Base-by-base conservation (phyloP, 2,329 filamentous ascomycete species). In the Paecilomyces formosus region DNA sequence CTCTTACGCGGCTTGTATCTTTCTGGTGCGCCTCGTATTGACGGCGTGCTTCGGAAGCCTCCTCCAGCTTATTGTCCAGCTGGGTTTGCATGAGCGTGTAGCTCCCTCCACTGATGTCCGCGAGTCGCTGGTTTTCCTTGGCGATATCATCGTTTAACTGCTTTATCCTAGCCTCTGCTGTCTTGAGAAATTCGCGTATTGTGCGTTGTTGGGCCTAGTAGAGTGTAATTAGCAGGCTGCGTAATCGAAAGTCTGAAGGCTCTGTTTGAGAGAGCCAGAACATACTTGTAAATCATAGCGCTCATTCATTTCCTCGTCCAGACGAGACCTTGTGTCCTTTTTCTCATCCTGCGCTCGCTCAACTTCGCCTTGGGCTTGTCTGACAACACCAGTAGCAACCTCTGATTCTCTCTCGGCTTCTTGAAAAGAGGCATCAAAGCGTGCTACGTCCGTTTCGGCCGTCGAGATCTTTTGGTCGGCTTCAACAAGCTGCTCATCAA, bases 101-200 rank as follows among this genome's bases (percentile, higher is more conserved):
- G 24, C 83, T 84, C 26, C 88, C 88, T 39, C 91, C 90, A 64
- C 88, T 87, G 2, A 85, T 82, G 52, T 85, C 82, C 51, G 84
- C 81, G 7, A 96, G 79, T 3, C 87, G 85, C 56, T 70, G 68
- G 55, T 74, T 73, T 65, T 82, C 79, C n/a, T 74, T 66, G 11
- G 61, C 61, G 30, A 86, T 82, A 13, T 82, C 76, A 28, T 69
- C 61, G 57, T 79, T 67, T 9, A 75, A 72, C 2, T 75, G 72
- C 21, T 68, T 60, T 22, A 82, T 78, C 13, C 72, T 68, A 13
- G 66, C 64, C 28, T 82, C 76, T 35, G 82, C 81, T 13, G 73
- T 74, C 59, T 81, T 85, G 8, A 92, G 73, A 53, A 81, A 81
- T 15, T 76, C 72, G 56, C 82, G 78, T 24, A 92, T 87, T 35